Base-by-base conservation (phyloP, 2,329 filamentous ascomycete genomes). In the Monilinia laxa region DNA sequence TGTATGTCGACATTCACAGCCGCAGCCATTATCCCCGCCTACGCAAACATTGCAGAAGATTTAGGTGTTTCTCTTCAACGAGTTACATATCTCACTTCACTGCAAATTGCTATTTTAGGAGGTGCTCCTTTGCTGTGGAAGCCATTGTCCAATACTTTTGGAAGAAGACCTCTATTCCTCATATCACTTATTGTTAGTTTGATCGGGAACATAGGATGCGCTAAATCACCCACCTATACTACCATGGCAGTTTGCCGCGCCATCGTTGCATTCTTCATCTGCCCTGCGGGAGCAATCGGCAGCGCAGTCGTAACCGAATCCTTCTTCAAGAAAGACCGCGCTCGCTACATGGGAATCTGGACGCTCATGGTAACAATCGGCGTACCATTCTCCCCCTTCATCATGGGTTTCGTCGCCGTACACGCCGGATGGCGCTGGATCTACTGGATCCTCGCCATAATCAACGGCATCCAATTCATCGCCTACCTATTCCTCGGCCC, bases 301-400 rank as follows among this genome's bases (percentile, higher is more conserved):
- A 84, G 81, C 72, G 82, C 79, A 0, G 81, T 85, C 4, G 83
- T 85, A 6, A 81, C 82, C n/a, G 83, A 85, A 70, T 83, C 81
- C 0, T 84, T 83, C 60, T 85, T 85, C 74, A 82, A 81, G 72
- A 80, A 80, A 57, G 81, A 85, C 40, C 75, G 83, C 45, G 83
- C 79, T 11, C 78, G 78, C 67, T 83, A 82, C 58, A 84, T 85
- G 80, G 83, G 83, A 51, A 76, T 84, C 18, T 84, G 83, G 83
- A 85, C 82, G 4, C 60, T 71, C 4, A 12, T 70, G 78, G 49
- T 67, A 10, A 52, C 59, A 23, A 35, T 68, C 4, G 68, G 52
- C 67, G 71, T 68, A 47, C 70, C 70, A 25, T 23, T 66, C 68
- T 75, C 66, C 49, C 31, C 69, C 64, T 65, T 73, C 72, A 74